A percentile compares a stretch with the other conserved stretches of the same genome.
These are phyloP conservation scores for Sherardia arvensis DNA, from an alignment of 257 asterid species.

Conservation along the genomic window DNA sequence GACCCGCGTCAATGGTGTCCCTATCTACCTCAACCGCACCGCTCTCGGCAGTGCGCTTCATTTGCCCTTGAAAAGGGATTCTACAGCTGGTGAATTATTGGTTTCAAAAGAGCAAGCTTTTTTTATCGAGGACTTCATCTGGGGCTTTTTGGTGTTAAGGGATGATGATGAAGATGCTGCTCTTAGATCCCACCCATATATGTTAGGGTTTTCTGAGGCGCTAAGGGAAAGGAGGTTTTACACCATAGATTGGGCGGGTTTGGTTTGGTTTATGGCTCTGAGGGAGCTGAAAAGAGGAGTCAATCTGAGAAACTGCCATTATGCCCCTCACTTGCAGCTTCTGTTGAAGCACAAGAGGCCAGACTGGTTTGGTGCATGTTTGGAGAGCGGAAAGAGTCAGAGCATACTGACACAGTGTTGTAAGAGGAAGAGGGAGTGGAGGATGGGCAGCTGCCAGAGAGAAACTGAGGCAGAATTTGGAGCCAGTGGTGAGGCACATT, in stretches of 20 bases:
- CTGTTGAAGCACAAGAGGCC: slow-evolving; percentile 9
- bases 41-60: background rate
- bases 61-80: background rate
- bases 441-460: too few species aligned
- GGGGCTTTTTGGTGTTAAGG: slow-evolving; percentile 10
- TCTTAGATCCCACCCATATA: background rate
- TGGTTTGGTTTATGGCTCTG: slow-evolving; percentile 13
- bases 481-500: too few species aligned
- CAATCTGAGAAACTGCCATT: slow-evolving; percentile 1
- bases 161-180: slow-evolving; percentile 4
- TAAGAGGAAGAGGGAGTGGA: background rate
- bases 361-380: background rate
- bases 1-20: slow-evolving; percentile 3
- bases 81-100: background rate
- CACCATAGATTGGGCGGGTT: slow-evolving; percentile 11
- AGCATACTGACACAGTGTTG: background rate
- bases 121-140: slow-evolving; percentile 10
- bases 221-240: slow-evolving; percentile 6
- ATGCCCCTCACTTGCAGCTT: slow-evolving; percentile 17
- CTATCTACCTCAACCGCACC: background rate
- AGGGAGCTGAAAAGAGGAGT: slow-evolving; percentile 10
- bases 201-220: background rate
- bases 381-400: background rate
- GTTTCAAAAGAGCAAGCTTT: background rate
- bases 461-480: background rate